Percentiles rank a stretch among this genome's conserved stretches.
Conservation (phyloP, 345 rosid genomes). For the Citrus medica region DNA sequence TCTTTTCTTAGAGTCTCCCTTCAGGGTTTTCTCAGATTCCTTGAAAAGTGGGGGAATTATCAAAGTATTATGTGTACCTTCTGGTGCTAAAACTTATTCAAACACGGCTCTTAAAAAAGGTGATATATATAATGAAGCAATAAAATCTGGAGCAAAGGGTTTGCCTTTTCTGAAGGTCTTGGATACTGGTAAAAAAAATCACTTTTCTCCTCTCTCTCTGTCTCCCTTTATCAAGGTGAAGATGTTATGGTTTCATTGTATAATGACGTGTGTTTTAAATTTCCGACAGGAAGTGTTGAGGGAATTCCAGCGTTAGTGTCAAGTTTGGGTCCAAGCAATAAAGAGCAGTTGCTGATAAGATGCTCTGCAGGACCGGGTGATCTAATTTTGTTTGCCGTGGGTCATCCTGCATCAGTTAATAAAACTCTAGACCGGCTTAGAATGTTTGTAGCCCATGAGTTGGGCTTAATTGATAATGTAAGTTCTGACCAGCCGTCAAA, state of each 20-base stretch:
- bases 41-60: slow-evolving; percentile 70
- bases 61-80: slow-evolving; percentile 78
- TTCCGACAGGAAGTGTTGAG: slow-evolving; percentile 51
- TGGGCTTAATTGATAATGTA: slow-evolving; percentile 79
- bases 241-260: not conserved
- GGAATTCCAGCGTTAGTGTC: slow-evolving; percentile 77
- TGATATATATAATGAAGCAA: slow-evolving; percentile 72
- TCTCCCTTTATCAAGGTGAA: slow-evolving; percentile 2
- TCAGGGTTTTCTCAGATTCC: slow-evolving; percentile 73
- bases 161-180: slow-evolving; percentile 86
- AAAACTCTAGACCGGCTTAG: slow-evolving; percentile 81
- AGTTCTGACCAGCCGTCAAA: slow-evolving; percentile 24
- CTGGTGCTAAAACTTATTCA: slow-evolving; percentile 68
- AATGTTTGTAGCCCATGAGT: slow-evolving; percentile 59
- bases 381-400: slow-evolving; percentile 88
- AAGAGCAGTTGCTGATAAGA: slow-evolving; percentile 45
- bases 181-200: slow-evolving; percentile 61
- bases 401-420: slow-evolving; percentile 65
- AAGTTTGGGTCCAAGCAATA: slow-evolving; percentile 52
- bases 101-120: slow-evolving; percentile 95
- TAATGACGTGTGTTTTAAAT: not conserved
- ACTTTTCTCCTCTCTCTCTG: slow-evolving; percentile 3
- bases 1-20: slow-evolving; percentile 58
- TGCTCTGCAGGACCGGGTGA: slow-evolving; percentile 82
- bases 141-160: slow-evolving; percentile 97